Base-by-base conservation (phyloP, 2,329 filamentous ascomycete species). In the Ophiocordyceps camponoti-floridani region DNA sequence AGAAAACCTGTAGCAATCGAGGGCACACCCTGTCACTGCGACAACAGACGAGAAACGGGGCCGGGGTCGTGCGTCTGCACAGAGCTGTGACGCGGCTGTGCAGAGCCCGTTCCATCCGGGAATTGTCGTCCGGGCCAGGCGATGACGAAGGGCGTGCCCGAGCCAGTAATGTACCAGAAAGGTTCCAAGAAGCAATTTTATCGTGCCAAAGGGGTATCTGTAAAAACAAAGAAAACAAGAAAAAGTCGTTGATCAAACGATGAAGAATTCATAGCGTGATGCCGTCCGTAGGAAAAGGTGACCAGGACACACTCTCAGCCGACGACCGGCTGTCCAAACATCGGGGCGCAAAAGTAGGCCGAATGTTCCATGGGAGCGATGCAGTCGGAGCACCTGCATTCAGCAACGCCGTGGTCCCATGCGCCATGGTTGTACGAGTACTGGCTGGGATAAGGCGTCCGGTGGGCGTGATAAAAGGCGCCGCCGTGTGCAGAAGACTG, bases 321-420 rank as follows among this genome's bases (percentile, higher is more conserved):
- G 56, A 75, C 67, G 14, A 77, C 73, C 13, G 73, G 60, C 54
- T 76, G 73, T 27, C 68, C 65, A 46, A 73, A 76, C 40, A 57
- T 59, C 44, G 70, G 66, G 19, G 63, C 53, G 43, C 62, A 57
- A 47, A 75, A 71, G 55, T 74, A 75, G 1, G 63, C 55, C 4
- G 59, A 53, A 12, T 67, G 61, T 56, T 73, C 72, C 52, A 65
- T 59, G 9, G 65, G 57, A 16, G 65, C 59, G 28, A 62, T 54
- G 51, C 72, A 75, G 47, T 59, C 62, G 28, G 58, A 50, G 48
- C 71, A 76, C 46, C 58, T 65, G 58, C 71, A 75, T 46, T 73
- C 72, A 7, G 63, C 61, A 27, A 65, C 52, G 41, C 59, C 65
- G 13, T 69, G 63, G 47, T 76, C 72, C 73, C 73, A 77, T 27